Base-by-base conservation (phyloP, 2,329 filamentous ascomycete genomes). In the Colletotrichum sp. region DNA sequence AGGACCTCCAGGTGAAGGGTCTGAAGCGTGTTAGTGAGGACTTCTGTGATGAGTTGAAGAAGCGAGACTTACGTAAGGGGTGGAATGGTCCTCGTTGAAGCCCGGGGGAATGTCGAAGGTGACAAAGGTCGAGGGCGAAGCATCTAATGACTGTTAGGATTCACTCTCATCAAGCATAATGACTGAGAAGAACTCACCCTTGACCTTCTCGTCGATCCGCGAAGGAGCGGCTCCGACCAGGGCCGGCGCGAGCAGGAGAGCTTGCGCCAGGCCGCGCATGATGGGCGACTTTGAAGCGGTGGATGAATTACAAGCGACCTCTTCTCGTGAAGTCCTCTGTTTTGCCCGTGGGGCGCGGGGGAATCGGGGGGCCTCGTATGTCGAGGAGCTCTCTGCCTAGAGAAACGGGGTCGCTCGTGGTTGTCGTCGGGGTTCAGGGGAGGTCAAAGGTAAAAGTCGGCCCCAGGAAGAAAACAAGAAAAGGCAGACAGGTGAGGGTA, bases 1-100 rank as follows among this genome's bases (percentile, higher is more conserved):
- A 86, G 80, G 48, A 90, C 81, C 76, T 89, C 85, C 63, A 91
- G 79, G 62, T 84, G 84, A 65, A 90, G 82, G 57, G 82, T 82
- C 84, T 86, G 57, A 24, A 10, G 15, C 44, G 59, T 16, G 66
- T 77, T 48, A 78, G 75, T 16, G 18, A 55, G 65, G 32, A 0
- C 1, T 18, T 48, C n/a, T 3, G 39, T 55, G 12, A 24, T 70
- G 7, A 6, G 6, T 24, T n/a, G 3, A 6, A 28, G 13, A 6
- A 12, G 55, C 5, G 28, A 15, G 26, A 32, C 74, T 60, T 39
- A 74, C 74, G 48, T 74, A 76, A 18, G 69, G 70, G 44, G 26
- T 39, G 9, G 74, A 59, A 26, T 74, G 39, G 64, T 76, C 74
- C 70, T 76, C 70, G 63, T 72, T 30, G 44, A 69, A 68, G 26